Evolutionary conservation across 2,329 filamentous ascomycete species (phyloP).

Genomic region (Myrmaecium sp.): DNA sequence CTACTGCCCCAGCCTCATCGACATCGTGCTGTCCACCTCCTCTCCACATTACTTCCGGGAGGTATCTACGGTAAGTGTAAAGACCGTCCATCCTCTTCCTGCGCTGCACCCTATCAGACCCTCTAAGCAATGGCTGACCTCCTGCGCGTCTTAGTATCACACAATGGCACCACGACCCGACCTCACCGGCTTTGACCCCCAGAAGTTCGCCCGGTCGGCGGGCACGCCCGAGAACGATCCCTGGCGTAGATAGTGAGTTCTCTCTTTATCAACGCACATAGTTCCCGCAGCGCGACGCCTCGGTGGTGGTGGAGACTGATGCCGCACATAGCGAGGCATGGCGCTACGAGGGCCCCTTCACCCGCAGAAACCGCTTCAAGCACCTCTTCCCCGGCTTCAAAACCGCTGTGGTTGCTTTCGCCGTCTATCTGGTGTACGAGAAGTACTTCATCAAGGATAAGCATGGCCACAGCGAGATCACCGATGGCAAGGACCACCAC

Average conservation of each 20-base stretch:
- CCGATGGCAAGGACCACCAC: conserved; percentile 11
- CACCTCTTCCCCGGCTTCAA: conserved; percentile 76
- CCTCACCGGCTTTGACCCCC: conserved; percentile 84
- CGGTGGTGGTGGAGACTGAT: conserved; percentile 1
- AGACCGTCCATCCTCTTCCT: too few relatives aligned
- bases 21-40: too few relatives aligned
- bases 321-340: conserved; percentile 59
- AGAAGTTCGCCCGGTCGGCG: conserved; percentile 58
- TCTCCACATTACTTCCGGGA: too few relatives aligned
- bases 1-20: too few relatives aligned
- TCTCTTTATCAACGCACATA: neutral
- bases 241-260: conserved; percentile 43
- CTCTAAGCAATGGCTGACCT: conserved; percentile 9
- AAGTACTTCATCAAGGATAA: conserved; percentile 65
- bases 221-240: conserved; percentile 44
- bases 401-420: conserved; percentile 81
- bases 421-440: conserved; percentile 78
- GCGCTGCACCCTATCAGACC: too few relatives aligned
- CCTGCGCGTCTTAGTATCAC: conserved; percentile 12
- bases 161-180: conserved; percentile 44
- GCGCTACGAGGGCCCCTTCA: conserved; percentile 83
- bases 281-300: neutral
- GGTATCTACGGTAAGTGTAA: too few relatives aligned
- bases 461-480: conserved; percentile 11
- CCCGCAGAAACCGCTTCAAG: conserved; percentile 78